phyloP scores from a whole-genome alignment of 1,284 basidiomycete genomes.

The Volvariella volvacea region DNA sequence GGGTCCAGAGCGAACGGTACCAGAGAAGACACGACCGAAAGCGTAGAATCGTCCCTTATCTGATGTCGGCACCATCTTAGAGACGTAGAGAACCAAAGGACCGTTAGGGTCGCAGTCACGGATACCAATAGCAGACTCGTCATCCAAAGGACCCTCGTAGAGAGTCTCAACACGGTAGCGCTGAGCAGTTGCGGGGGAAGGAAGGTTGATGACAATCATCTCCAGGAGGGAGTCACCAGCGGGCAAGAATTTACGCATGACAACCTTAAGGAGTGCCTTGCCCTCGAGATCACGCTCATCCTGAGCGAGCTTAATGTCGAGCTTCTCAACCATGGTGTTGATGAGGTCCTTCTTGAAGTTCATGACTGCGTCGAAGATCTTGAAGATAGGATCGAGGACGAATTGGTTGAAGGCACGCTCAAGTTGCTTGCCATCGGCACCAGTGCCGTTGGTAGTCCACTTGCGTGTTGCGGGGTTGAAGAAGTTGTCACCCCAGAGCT shows the following conservation, averaged over 20 bases:
- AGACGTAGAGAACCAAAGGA: conserved; percentile 97
- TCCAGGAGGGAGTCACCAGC: conserved; percentile 98
- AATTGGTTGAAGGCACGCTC: conserved; percentile 96
- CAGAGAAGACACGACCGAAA: conserved; percentile 99
- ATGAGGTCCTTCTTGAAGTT: conserved; percentile 99
- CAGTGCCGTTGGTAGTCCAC: conserved; percentile 82
- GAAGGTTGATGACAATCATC: conserved; percentile 99
- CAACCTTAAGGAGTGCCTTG: conserved; percentile 93
- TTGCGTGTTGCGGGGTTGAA: conserved; percentile 98
- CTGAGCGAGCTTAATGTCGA: conserved; percentile 85
- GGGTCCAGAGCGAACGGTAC: conserved; percentile 94
- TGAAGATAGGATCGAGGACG: conserved; percentile 99
- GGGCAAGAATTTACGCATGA: conserved; percentile 99
- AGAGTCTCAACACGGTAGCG: conserved; percentile 99
- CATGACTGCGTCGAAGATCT: conserved; percentile 98
- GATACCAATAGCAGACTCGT: conserved; percentile 98
- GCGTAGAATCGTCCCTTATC: conserved; percentile 99
- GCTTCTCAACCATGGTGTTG: conserved; percentile 88
- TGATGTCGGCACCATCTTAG: conserved; percentile 99
- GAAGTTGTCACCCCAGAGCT: conserved; percentile 99
- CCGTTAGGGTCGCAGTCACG: conserved; percentile 97
- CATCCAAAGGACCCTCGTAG: conserved; percentile 99
- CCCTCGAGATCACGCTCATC: conserved; percentile 96
- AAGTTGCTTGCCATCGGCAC: conserved; percentile 82
- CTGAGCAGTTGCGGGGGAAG: conserved; percentile 96